A percentile compares a stretch with the other conserved stretches of the same genome.
These are phyloP conservation scores for Lolium perenne DNA, from an alignment of 176 grass and related monocot genomes.

Conservation along the genomic window DNA sequence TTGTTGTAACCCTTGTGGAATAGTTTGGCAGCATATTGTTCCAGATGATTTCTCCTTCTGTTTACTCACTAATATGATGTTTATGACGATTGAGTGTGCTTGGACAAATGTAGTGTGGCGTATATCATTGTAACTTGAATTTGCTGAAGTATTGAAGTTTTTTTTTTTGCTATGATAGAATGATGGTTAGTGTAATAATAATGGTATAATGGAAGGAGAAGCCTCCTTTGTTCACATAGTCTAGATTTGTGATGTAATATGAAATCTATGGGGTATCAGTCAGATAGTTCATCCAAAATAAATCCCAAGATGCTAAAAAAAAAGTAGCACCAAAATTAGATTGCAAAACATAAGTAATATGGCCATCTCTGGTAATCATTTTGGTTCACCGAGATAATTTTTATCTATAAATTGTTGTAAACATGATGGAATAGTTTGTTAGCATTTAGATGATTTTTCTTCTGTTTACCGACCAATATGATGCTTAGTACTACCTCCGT, in stretches of 20 bases:
- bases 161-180: not conserved
- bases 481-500: too few relatives aligned
- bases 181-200: not conserved
- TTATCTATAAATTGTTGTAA: too few relatives aligned
- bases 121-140: not conserved
- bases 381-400: too few relatives aligned
- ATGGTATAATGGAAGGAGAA: not conserved
- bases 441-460: too few relatives aligned
- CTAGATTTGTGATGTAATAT: not conserved
- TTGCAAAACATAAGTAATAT: too few relatives aligned
- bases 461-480: too few relatives aligned
- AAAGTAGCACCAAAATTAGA: too few relatives aligned
- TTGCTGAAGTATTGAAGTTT: not conserved
- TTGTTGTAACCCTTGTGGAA: slow-evolving; percentile 46
- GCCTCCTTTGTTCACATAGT: not conserved
- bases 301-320: too few relatives aligned
- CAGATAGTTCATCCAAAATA: too few relatives aligned
- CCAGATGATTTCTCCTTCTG: not conserved
- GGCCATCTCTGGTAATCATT: too few relatives aligned
- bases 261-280: not conserved
- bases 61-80: slow-evolving; percentile 26
- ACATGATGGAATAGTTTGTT: too few relatives aligned
- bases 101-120: not conserved
- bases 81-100: not conserved
- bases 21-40: slow-evolving; percentile 25